Conservation (phyloP, 352 stramenopile genomes). For the Phytophthora sp. region DNA sequence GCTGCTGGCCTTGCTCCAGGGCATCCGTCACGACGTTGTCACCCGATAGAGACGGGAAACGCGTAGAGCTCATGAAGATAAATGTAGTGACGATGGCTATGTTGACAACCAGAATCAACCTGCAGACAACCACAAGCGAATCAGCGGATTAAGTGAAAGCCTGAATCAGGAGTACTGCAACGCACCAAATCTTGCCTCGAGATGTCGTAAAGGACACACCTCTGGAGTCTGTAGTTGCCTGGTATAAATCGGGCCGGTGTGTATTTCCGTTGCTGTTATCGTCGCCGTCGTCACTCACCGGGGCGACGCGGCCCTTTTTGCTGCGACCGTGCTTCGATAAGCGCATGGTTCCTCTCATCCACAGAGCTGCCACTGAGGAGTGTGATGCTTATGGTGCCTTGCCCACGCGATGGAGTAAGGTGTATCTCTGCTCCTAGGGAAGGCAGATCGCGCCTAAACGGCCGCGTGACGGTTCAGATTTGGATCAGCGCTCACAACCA, state of each 20-base stretch:
- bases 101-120: conserved; percentile 58
- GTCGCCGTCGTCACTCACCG: conserved; percentile 26
- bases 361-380: no score
- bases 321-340: conserved; percentile 17
- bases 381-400: no score
- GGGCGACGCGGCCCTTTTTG: conserved; percentile 25
- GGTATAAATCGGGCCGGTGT: background rate
- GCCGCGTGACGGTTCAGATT: conserved; percentile 26
- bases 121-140: conserved; percentile 4
- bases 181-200: conserved; percentile 35
- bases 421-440: no score
- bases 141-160: no score
- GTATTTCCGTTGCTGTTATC: background rate
- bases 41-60: conserved; percentile 46
- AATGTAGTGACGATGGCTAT: conserved; percentile 48
- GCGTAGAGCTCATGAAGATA: conserved; percentile 61
- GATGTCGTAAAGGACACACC: conserved; percentile 29
- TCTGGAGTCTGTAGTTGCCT: conserved; percentile 8
- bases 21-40: conserved; percentile 44
- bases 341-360: conserved; percentile 26
- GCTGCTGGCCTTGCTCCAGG: conserved; percentile 36
- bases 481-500: no score
- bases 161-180: background rate
- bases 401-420: no score
- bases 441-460: conserved; percentile 9